phyloP scores from a whole-genome alignment of 192 early-diverging fungal species.

The Chytriomyces hyalinus region DNA sequence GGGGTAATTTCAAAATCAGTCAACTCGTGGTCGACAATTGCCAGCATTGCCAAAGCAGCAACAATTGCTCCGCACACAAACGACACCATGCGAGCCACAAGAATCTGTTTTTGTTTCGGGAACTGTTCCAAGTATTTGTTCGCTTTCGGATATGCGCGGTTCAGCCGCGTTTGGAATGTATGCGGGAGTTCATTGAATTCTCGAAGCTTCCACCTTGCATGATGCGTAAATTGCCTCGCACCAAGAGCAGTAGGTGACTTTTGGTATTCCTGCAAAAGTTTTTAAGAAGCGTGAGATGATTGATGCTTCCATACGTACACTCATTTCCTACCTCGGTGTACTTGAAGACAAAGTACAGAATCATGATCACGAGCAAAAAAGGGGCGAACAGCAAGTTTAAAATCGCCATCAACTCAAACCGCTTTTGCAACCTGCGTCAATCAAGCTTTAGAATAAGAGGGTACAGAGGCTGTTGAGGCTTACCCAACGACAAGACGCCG shows the following conservation, averaged over 20 bases:
- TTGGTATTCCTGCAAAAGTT: conserved; percentile 43
- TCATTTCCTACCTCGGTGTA: conserved; percentile 80
- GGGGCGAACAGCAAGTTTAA: conserved; percentile 86
- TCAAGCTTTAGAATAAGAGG: not conserved
- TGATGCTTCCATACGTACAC: too few relatives aligned
- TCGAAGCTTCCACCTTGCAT: conserved; percentile 91
- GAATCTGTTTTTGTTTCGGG: conserved; percentile 78
- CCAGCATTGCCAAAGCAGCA: conserved; percentile 80
- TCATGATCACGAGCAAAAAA: conserved; percentile 79
- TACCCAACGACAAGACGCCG: conserved; percentile 71
- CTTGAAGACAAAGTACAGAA: conserved; percentile 88
- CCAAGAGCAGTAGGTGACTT: conserved; percentile 84
- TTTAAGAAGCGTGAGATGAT: not conserved
- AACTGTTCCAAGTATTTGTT: conserved; percentile 89
- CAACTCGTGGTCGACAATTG: conserved; percentile 85
- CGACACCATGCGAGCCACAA: conserved; percentile 83
- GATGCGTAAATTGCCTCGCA: conserved; percentile 81
- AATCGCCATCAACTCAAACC: conserved; percentile 89
- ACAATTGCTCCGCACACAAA: conserved; percentile 91
- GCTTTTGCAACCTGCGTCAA: conserved; percentile 49
- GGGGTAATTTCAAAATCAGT: conserved; percentile 91
- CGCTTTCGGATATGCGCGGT: conserved; percentile 74
- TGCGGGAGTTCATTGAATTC: conserved; percentile 99
- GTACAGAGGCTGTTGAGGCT: not conserved
- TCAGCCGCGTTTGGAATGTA: conserved; percentile 77